These are phyloP conservation scores for Sporothrix protearum DNA, from an alignment of 2,329 filamentous ascomycete genomes.

Conservation along the genomic window DNA sequence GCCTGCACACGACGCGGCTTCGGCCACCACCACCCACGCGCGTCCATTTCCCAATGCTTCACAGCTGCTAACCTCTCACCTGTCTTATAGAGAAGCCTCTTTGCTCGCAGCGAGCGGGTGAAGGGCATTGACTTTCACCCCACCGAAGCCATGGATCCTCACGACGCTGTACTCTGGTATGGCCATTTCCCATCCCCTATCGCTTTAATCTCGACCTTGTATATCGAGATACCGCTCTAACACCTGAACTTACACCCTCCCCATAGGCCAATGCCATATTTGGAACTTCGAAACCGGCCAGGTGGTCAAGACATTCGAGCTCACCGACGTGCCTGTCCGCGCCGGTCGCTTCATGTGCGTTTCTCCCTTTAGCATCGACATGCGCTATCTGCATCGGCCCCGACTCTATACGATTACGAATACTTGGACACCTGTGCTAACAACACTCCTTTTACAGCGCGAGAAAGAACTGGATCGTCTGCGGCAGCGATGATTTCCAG, in stretches of 20 bases:
- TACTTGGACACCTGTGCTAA: neutral
- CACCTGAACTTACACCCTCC: neutral
- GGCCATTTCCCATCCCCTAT: slow-evolving; percentile 29
- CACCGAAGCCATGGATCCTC: slow-evolving; percentile 41
- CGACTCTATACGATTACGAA: neutral
- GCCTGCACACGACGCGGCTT: neutral
- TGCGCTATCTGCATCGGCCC: neutral
- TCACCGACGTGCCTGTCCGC: slow-evolving; percentile 95
- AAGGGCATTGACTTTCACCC: slow-evolving; percentile 31
- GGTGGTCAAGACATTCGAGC: slow-evolving; percentile 97
- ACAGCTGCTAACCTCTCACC: neutral
- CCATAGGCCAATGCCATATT: slow-evolving; percentile 88
- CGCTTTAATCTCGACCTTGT: neutral
- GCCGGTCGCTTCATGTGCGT: slow-evolving; percentile 79
- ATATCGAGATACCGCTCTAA: neutral
- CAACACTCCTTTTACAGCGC: slow-evolving; percentile 42
- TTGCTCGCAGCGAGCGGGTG: slow-evolving; percentile 30
- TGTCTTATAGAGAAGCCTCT: slow-evolving; percentile 28
- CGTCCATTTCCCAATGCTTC: neutral
- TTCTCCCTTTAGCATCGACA: neutral
- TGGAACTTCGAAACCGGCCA: slow-evolving; percentile 98
- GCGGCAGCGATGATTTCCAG: slow-evolving; percentile 86
- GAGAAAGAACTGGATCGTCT: slow-evolving; percentile 98
- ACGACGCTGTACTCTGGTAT: slow-evolving; percentile 94
- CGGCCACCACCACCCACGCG: neutral